phyloP scores from a whole-genome alignment of 805 yeast species.

The Teunomyces pallodes region DNA sequence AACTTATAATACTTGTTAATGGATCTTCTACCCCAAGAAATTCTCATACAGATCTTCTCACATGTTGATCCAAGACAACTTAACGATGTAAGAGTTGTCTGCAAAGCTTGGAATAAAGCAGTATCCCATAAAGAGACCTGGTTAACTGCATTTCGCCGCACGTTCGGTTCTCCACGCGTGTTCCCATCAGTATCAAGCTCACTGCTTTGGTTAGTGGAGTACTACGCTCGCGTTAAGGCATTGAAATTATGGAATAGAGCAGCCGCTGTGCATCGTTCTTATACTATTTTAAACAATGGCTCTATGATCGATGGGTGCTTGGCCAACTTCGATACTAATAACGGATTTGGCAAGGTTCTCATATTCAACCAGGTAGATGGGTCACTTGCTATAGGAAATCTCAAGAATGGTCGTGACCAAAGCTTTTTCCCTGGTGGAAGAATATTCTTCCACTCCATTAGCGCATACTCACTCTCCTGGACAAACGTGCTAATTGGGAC shows the following conservation, averaged over 20 bases:
- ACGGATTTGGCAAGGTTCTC: conserved; percentile 22
- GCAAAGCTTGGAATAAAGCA: conserved; percentile 46
- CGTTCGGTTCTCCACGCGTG: conserved; percentile 32
- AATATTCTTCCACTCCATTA: conserved; percentile 13
- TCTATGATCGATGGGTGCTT: conserved; percentile 18
- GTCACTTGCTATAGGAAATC: conserved; percentile 27
- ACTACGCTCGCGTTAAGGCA: conserved; percentile 36
- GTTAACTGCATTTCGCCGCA: conserved; percentile 42
- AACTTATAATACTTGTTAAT: background rate
- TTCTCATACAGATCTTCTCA: conserved; percentile 44
- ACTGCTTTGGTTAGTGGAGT: conserved; percentile 46
- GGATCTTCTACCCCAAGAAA: conserved; percentile 46
- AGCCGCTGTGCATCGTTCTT: conserved; percentile 23
- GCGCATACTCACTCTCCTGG: conserved; percentile 29
- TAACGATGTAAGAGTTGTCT: conserved; percentile 41
- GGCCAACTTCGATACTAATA: conserved; percentile 24
- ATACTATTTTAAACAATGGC: conserved; percentile 29
- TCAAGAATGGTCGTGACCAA: conserved; percentile 36
- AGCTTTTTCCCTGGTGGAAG: conserved; percentile 35
- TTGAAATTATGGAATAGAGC: conserved; percentile 41
- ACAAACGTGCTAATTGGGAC: conserved; percentile 30
- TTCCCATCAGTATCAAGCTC: conserved; percentile 48
- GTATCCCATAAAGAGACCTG: conserved; percentile 47
- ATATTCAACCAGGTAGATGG: conserved; percentile 28
- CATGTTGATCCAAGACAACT: conserved; percentile 46